phyloP scores from a whole-genome alignment of 2,329 filamentous ascomycete genomes.

The Trichoderma semiorbis region DNA sequence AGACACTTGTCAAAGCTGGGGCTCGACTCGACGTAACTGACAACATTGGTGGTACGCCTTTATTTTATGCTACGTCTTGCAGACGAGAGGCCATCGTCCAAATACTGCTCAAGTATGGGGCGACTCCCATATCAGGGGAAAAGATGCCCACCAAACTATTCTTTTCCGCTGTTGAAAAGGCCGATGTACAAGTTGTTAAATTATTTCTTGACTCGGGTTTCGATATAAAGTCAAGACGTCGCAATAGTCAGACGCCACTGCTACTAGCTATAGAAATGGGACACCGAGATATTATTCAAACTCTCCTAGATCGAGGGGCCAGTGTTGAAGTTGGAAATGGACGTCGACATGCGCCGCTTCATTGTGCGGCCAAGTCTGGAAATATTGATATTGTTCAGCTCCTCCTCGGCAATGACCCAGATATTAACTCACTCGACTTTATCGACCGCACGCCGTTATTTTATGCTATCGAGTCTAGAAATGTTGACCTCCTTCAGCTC shows the following conservation, averaged over 20 bases:
- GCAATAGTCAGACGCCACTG: neutral
- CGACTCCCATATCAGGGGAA: neutral
- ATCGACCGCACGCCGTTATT: too few species aligned
- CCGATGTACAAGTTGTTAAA: neutral
- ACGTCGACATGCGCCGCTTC: rapidly evolving
- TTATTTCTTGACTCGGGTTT: neutral
- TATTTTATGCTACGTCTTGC: neutral
- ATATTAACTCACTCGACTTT: neutral
- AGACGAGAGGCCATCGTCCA: neutral
- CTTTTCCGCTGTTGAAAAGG: neutral
- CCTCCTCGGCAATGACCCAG: neutral
- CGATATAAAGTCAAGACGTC: neutral
- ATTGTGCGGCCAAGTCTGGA: rapidly evolving
- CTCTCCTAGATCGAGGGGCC: neutral
- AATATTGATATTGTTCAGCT: neutral
- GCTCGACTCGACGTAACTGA: neutral
- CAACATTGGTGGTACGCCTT: neutral
- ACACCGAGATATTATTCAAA: rapidly evolving
- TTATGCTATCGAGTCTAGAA: too few species aligned
- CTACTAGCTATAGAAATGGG: rapidly evolving
- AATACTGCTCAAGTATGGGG: neutral
- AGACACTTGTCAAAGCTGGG: neutral
- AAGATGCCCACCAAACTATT: neutral
- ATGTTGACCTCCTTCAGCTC: too few species aligned
- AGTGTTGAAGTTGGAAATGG: rapidly evolving